These are phyloP conservation scores for Kalanchoe fedtschenkoi DNA, from an alignment of 164 flowering plant species.

Conservation along the genomic window DNA sequence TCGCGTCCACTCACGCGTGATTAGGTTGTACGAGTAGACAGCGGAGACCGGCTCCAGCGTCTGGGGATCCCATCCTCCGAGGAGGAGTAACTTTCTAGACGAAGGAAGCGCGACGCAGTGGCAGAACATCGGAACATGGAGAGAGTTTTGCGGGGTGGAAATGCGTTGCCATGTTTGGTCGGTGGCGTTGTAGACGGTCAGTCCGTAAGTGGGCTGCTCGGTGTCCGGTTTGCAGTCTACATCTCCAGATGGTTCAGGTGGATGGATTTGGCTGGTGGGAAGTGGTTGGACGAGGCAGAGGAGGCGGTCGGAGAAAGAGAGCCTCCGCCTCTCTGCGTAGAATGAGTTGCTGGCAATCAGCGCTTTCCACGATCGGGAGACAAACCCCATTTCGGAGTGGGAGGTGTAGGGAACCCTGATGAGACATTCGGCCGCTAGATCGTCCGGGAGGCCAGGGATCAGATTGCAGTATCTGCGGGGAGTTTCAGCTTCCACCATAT, in stretches of 20 bases:
- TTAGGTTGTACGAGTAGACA: conserved; percentile 56
- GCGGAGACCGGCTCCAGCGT: conserved; percentile 47
- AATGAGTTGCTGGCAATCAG: conserved; percentile 33
- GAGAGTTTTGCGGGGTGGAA: conserved; percentile 33
- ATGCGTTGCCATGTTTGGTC: conserved; percentile 39
- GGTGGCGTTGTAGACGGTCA: conserved; percentile 41
- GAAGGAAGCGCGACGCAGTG: conserved; percentile 25
- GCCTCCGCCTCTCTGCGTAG: conserved; percentile 29
- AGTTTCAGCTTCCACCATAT: background rate
- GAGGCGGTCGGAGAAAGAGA: conserved; percentile 33
- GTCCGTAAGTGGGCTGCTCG: conserved; percentile 30
- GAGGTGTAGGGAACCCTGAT: conserved; percentile 38
- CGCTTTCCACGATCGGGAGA: conserved; percentile 44
- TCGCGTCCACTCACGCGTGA: conserved; percentile 33
- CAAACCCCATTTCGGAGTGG: conserved; percentile 35
- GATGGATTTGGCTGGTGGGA: background rate
- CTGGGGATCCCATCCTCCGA: conserved; percentile 79
- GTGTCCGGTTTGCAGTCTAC: conserved; percentile 14
- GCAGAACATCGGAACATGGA: conserved; percentile 65
- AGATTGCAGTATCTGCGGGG: background rate
- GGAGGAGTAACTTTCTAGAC: conserved; percentile 47
- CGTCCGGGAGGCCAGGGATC: conserved; percentile 56
- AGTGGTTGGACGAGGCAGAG: conserved; percentile 39
- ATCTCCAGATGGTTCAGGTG: background rate
- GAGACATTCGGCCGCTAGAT: conserved; percentile 54